phyloP scores from a whole-genome alignment of 257 asterid genomes.

The Handroanthus guayacan region DNA sequence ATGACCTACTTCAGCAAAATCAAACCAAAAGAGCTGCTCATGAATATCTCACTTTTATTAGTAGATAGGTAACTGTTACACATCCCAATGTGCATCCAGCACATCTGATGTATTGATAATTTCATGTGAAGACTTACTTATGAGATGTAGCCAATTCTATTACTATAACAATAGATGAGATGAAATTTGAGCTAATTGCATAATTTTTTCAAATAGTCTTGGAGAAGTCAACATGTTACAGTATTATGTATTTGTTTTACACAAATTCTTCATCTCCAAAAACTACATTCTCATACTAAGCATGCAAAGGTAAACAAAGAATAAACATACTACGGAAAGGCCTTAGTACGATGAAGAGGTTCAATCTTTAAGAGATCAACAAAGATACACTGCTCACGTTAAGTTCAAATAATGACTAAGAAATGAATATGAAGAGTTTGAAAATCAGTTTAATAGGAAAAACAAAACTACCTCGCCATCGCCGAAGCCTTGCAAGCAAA shows the following conservation, averaged over 20 bases:
- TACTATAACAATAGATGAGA: neutral
- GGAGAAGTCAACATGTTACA: neutral
- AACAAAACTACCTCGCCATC: slow-evolving; percentile 51
- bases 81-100: neutral
- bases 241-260: neutral
- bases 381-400: slow-evolving; percentile 15
- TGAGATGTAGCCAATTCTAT: neutral
- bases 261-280: neutral
- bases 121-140: neutral
- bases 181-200: neutral
- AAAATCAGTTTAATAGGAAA: slow-evolving; percentile 2
- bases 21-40: neutral
- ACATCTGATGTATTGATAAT: neutral
- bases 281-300: neutral
- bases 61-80: neutral
- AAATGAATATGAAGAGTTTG: neutral
- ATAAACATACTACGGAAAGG: neutral
- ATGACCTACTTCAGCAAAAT: neutral
- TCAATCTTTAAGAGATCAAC: neutral
- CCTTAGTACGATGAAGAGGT: neutral
- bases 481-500: slow-evolving; percentile 57
- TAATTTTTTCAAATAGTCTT: neutral
- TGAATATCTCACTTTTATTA: neutral
- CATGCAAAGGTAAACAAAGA: slow-evolving; percentile 9
- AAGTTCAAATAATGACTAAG: slow-evolving; percentile 11